Conservation (phyloP, 176 grass and related monocot genomes). For the Coix lacrymajobi region DNA sequence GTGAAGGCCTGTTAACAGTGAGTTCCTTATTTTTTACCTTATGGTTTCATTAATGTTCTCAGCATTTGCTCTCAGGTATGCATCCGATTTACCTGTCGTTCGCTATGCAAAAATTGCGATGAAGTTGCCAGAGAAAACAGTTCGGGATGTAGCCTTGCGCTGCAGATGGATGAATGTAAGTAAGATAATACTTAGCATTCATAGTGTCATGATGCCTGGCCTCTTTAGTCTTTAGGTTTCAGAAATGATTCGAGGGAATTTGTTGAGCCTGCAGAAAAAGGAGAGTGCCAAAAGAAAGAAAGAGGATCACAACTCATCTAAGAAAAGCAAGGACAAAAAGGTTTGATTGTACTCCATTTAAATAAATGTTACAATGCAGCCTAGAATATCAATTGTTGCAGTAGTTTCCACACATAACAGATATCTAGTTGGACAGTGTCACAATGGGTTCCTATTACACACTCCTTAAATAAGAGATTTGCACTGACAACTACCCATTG, state of each 20-base stretch:
- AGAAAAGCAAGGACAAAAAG: constrained; percentile 98
- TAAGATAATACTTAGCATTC: constrained; percentile 12
- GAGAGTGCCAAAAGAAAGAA: constrained; percentile 95
- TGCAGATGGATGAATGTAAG: constrained; percentile 95
- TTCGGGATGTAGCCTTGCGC: constrained; percentile 87
- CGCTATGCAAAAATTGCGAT: constrained; percentile 91
- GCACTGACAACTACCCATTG: neutral
- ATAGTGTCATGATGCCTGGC: neutral
- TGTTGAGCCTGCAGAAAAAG: constrained; percentile 64
- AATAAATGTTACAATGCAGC: neutral
- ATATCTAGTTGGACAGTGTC: constrained; percentile 4
- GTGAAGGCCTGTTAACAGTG: neutral
- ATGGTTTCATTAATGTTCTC: neutral
- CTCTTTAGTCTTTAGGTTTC: neutral
- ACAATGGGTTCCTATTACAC: neutral
- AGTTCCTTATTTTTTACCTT: neutral
- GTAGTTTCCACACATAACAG: constrained; percentile 1
- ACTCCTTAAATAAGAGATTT: neutral
- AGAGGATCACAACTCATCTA: constrained; percentile 71
- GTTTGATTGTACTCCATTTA: constrained; percentile 29
- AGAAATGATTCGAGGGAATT: constrained; percentile 25
- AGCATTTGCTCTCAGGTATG: constrained; percentile 58
- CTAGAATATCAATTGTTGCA: neutral
- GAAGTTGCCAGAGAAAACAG: constrained; percentile 81
- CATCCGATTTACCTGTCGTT: constrained; percentile 55